Conservation (phyloP, 2,329 filamentous ascomycete species). For the Aspergillus awamori region DNA sequence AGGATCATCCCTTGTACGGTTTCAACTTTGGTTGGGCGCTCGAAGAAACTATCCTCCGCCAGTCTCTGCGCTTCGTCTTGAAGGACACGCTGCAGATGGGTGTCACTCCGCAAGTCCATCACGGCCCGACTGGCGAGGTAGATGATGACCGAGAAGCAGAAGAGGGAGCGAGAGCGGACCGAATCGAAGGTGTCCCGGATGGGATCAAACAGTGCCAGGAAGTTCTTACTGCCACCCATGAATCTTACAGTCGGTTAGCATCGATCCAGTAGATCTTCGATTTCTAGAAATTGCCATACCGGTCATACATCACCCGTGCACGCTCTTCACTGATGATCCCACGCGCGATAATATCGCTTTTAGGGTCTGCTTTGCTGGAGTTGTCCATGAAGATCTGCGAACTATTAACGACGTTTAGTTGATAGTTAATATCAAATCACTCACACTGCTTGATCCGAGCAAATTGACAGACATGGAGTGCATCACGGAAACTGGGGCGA, state of each 20-base stretch:
- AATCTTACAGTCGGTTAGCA: constrained; percentile 25
- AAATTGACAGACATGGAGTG: constrained; percentile 43
- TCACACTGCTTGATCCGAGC: constrained; percentile 32
- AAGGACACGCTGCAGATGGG: constrained; percentile 38
- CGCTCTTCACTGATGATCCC: constrained; percentile 39
- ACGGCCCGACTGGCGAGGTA: constrained; percentile 40
- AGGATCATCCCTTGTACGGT: constrained; percentile 43
- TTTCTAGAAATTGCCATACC: constrained; percentile 22
- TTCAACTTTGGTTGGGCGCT: constrained; percentile 40
- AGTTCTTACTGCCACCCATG: constrained; percentile 38
- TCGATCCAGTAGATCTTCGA: background rate
- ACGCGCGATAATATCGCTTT: constrained; percentile 35
- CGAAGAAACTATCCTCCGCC: constrained; percentile 42
- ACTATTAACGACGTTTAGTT: background rate
- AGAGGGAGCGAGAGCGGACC: constrained; percentile 38
- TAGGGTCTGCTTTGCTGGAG: constrained; percentile 30
- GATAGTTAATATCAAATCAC: background rate
- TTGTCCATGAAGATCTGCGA: constrained; percentile 37
- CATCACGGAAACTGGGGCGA: constrained; percentile 38
- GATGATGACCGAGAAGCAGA: constrained; percentile 41
- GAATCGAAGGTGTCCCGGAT: constrained; percentile 42
- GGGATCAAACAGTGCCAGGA: constrained; percentile 37
- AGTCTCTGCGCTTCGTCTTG: constrained; percentile 41
- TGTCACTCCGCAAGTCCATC: constrained; percentile 34
- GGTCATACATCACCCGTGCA: constrained; percentile 38